Base-by-base conservation (phyloP, 2,329 filamentous ascomycete species). In the Nannizzia gypsea region DNA sequence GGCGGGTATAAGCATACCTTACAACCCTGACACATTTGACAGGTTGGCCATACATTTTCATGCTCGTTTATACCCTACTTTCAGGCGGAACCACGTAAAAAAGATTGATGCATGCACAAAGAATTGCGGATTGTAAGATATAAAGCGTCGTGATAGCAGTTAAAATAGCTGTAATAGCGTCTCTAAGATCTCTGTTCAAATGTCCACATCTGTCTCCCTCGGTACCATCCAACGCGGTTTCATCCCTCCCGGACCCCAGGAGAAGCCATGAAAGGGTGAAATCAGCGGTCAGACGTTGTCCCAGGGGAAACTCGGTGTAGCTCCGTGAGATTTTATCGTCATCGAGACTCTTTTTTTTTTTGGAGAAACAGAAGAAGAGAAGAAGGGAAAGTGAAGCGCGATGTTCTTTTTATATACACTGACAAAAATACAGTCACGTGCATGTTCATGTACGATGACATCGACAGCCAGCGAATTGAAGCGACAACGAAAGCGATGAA, bases 131-230 rank as follows among this genome's bases (percentile, higher is more conserved):
- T 36, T 36, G 13, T 13, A 36, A 11, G 13, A 3, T 11, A 36
- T 36, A 36, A 36, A 36, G 9, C 31, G 13, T 36, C 31, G 13
- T 3, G 31, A 36, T 36, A 36, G 9, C 9, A 36, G 31, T 3
- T 3, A 11, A 36, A 13, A 36, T 36, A 17, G 62, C 22, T 38
- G 20, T 56, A 8, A 20, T 38, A 57, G 52, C 52, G 66, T 73
- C 75, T 71, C 74, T 76, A 66, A 72, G 75, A 77, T 77, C 68
- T 77, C 75, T 77, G 75, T 77, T 77, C 75, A 70, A 63, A 62
- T 68, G 31, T 56, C 67, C 69, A 76, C 75, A 76, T 66, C 59
- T 69, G 70, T 67, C 59, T 60, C 60, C 62, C 57, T 36, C 26
- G n/a, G 26, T 24, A 44, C 34, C 40, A 59, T 60, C 61, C 52